Evolutionary conservation across 2,329 filamentous ascomycete species (phyloP).

Genomic region (Fusarium setosum): DNA sequence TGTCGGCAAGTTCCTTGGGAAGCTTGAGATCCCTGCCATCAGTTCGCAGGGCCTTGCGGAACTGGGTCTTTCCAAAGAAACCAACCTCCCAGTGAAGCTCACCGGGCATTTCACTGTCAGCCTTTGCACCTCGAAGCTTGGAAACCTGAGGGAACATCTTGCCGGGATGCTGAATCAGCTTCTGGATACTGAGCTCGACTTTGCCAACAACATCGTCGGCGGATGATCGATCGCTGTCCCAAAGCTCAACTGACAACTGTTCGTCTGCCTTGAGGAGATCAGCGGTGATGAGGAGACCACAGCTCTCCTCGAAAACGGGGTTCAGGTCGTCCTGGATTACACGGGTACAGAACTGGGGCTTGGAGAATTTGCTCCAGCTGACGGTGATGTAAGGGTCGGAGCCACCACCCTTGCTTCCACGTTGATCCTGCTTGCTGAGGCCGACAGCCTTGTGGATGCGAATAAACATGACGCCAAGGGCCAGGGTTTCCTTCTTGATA

Average conservation of each 20-base stretch:
- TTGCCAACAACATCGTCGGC: constrained; percentile 97
- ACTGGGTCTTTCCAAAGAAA: constrained; percentile 91
- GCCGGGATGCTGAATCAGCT: constrained; percentile 91
- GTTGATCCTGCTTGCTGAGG: constrained; percentile 89
- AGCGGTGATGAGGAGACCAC: constrained; percentile 85
- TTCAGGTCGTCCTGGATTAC: constrained; percentile 96
- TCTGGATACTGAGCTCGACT: constrained; percentile 91
- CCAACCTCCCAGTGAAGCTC: constrained; percentile 97
- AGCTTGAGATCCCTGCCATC: constrained; percentile 86
- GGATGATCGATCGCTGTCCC: constrained; percentile 93
- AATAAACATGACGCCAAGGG: constrained; percentile 91
- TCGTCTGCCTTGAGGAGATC: constrained; percentile 95
- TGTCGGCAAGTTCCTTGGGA: constrained; percentile 77
- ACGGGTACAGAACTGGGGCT: constrained; percentile 97
- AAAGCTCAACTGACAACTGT: constrained; percentile 91
- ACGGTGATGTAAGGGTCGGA: constrained; percentile 97
- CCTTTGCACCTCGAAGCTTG: constrained; percentile 83
- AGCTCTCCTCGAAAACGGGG: constrained; percentile 90
- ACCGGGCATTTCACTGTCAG: constrained; percentile 89
- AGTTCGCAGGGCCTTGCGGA: constrained; percentile 85
- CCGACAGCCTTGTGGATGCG: constrained; percentile 89
- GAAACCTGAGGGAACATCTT: constrained; percentile 93
- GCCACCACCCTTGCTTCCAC: constrained; percentile 85
- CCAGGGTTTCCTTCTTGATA: constrained; percentile 88
- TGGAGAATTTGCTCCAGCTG: constrained; percentile 94